These are phyloP conservation scores for Actinidia arguta DNA, from an alignment of 179 eudicot species.

Conservation along the genomic window DNA sequence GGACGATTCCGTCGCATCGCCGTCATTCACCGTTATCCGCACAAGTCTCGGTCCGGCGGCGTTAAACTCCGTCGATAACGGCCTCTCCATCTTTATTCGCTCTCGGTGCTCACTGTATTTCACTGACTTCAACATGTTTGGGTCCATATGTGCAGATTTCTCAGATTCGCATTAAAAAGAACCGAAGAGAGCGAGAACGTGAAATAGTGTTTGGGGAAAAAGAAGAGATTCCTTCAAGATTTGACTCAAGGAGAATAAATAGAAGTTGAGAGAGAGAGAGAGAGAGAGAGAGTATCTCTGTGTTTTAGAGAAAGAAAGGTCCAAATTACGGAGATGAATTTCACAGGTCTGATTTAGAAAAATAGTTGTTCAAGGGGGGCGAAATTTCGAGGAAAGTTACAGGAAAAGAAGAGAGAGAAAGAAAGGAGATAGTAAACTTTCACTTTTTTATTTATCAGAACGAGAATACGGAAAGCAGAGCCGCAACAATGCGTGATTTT, in stretches of 20 bases:
- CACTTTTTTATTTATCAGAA: no score
- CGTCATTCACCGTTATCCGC: conserved; percentile 73
- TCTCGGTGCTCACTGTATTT: conserved; percentile 61
- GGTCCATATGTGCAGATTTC: conserved; percentile 17
- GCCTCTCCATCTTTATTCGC: neutral
- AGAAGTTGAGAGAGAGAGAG: neutral
- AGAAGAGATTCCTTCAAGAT: conserved; percentile 6
- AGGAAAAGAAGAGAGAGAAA: neutral
- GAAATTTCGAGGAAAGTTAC: conserved; percentile 20
- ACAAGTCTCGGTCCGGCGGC: conserved; percentile 39
- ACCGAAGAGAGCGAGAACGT: neutral
- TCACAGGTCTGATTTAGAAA: neutral
- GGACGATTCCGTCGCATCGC: conserved; percentile 93
- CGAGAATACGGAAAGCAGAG: no score
- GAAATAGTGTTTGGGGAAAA: neutral
- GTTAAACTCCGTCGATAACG: neutral
- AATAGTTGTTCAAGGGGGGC: neutral
- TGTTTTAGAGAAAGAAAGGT: no score
- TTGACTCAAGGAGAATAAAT: conserved; percentile 14
- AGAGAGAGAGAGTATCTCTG: neutral
- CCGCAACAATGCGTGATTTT: no score
- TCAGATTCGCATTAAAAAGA: conserved; percentile 27
- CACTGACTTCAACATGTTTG: conserved; percentile 29
- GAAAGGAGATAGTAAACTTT: no score
- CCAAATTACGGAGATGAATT: no score